These are phyloP conservation scores for Toxicodendron radicans DNA, from an alignment of 345 rosid species.

Conservation along the genomic window DNA sequence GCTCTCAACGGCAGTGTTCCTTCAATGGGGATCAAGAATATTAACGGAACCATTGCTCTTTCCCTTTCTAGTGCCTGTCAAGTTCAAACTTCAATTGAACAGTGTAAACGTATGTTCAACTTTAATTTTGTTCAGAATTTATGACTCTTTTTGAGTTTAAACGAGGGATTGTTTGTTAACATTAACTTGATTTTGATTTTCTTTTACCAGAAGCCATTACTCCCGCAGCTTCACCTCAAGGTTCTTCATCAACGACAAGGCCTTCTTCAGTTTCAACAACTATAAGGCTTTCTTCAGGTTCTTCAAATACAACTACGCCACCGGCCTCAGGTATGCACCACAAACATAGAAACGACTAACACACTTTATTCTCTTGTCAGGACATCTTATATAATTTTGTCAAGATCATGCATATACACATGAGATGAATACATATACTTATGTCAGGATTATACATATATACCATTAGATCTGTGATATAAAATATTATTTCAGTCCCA, in stretches of 20 bases:
- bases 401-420: too few relatives aligned
- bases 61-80: constrained; percentile 64
- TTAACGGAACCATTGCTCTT: constrained; percentile 69
- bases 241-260: constrained; percentile 25
- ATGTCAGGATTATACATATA: too few relatives aligned
- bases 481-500: too few relatives aligned
- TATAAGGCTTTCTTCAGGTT: constrained; percentile 35
- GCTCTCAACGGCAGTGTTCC: constrained; percentile 48
- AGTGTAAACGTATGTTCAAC: constrained; percentile 48
- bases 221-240: constrained; percentile 35
- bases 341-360: not conserved
- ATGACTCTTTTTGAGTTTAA: not conserved
- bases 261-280: constrained; percentile 41
- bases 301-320: constrained; percentile 27
- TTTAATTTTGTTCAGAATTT: not conserved
- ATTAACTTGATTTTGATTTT: constrained; percentile 10
- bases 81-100: constrained; percentile 58
- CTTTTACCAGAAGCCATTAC: constrained; percentile 42
- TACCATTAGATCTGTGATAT: too few relatives aligned
- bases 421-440: too few relatives aligned
- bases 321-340: constrained; percentile 48
- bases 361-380: too few relatives aligned
- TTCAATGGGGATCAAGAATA: constrained; percentile 45
- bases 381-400: too few relatives aligned
- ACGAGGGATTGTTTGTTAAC: not conserved